Evolutionary conservation across 352 stramenopile genomes (phyloP), one percentile per base, ranked within the genome.

Genomic region (Phytophthora gonapodyides): DNA sequence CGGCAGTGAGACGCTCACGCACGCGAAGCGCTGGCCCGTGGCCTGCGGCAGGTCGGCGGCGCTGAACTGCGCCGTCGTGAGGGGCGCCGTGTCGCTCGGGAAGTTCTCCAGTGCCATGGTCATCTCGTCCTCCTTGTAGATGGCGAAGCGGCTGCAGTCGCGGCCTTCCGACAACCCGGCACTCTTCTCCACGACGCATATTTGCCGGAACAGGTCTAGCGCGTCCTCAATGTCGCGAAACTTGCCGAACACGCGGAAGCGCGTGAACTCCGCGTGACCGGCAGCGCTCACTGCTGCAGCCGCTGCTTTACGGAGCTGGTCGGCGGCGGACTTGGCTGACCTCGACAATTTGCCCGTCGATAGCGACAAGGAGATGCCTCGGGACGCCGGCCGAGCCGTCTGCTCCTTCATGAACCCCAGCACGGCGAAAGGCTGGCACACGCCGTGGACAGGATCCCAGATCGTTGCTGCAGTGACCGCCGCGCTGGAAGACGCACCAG

Each of bases 71-170:
- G 17, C 15, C 16, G 2, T 44, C 16, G 7, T 34, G 19, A 9
- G 33, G 17, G 15, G 64, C 42, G 1, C 35, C 16, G 1, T 40
- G 11, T 52, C 64, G 30, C 52, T 78, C n/a, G 60, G 53, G 34
- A 83, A 88, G 52, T 91, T 94, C 38, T 88, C 79, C 24, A 94
- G 64, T 0, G 63, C 69, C 85, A 94, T 89, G 2, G 81, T 88
- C 69, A 94, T 88, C 34, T 92, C 84, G 45, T 88, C 81, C 44
- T 94, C 84, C 44, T 94, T 94, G 72, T 91, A 94, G 38, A 92
- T 64, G 33, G 71, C 79, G 19, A 94, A 94, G 10, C 69, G 71
- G 27, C 73, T 79, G 9, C 66, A 77, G 55, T 94, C 82, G 6
- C 51, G 69, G 0, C 57, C 51, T 0, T 73, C 57, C 5, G 61